These are phyloP conservation scores for Amylostereum chailletii DNA, from an alignment of 1,284 basidiomycete species.

Conservation along the genomic window DNA sequence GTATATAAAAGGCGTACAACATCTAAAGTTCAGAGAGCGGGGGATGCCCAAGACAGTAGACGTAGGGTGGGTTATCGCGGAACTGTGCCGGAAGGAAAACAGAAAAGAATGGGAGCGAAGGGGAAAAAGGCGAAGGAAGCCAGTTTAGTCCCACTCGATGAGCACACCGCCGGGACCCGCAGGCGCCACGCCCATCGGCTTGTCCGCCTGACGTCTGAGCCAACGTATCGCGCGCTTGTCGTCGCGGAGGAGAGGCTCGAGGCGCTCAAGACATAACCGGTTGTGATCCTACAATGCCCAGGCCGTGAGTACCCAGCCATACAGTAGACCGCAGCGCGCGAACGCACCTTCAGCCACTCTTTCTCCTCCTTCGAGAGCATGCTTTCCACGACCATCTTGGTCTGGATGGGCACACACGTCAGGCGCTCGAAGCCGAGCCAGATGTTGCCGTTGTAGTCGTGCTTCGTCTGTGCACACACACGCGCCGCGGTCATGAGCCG, in stretches of 20 bases:
- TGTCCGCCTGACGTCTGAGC: constrained; percentile 69
- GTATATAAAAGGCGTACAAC: no score
- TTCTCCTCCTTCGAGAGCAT: constrained; percentile 85
- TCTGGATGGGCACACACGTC: constrained; percentile 91
- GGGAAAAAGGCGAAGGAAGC: no score
- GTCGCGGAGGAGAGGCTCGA: constrained; percentile 67
- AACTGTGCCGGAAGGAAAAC: no score
- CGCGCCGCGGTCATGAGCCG: background rate
- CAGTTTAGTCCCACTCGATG: constrained; percentile 56
- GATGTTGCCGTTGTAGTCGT: constrained; percentile 62
- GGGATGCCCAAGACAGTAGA: no score
- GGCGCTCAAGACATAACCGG: constrained; percentile 59
- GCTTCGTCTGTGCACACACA: constrained; percentile 42
- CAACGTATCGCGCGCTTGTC: constrained; percentile 78
- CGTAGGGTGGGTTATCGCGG: no score
- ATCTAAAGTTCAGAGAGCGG: no score
- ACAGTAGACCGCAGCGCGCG: background rate
- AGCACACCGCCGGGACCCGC: constrained; percentile 54
- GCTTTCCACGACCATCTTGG: constrained; percentile 77
- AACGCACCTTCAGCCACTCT: constrained; percentile 75
- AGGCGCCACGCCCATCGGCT: constrained; percentile 57
- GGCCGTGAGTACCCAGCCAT: background rate
- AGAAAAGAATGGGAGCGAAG: no score
- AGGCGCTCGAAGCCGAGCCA: constrained; percentile 87
- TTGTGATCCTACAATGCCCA: constrained; percentile 69